Base-by-base conservation (phyloP, 352 stramenopile species). In the Pythium myriotylum region DNA sequence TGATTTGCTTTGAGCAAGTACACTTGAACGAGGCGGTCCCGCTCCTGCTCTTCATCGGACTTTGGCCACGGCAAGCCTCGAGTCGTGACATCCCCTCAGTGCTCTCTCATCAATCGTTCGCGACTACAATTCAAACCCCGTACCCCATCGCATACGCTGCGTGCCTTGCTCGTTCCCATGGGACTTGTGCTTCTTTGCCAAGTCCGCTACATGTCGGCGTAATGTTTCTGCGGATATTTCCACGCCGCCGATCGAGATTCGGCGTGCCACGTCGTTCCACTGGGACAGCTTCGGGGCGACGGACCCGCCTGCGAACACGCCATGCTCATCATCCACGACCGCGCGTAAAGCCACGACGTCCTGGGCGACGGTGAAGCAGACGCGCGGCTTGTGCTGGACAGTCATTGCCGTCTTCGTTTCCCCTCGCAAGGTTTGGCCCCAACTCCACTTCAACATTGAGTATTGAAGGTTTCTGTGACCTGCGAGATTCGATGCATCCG, bases 51-150 rank as follows among this genome's bases (percentile, higher is more conserved):
- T 10, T 54, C 29, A 3, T 59, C 40, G 1, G 58, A 59, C 20
- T 65, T 65, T 0, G 58, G 58, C 58, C 58, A 65, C 39, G 32
- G 23, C 27, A 65, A 54, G 2, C 58, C 58, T 65, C n/a, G 7
- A n/a, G 2, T 20, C 16, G 4, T 2, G 46, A 17, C 13, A 46
- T 47, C 58, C 16, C 32, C 9, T 24, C 23, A 35, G 29, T 35
- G 10, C 10, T n/a, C n/a, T n/a, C n/a, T n/a, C n/a, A n/a, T n/a
- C n/a, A n/a, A n/a, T n/a, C n/a, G n/a, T n/a, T n/a, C n/a, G n/a
- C n/a, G 19, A 46, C 20, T 48, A 4, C 23, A 35, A 12, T 14
- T 10, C 3, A 4, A 20, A 12, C 7, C 24, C 26, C 57, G 12
- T 32, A 65, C 58, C 58, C 58, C 58, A 65, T 23, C 58, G 58